Conservation (phyloP, 129 eudicot genomes). For the Solidago caesia region DNA sequence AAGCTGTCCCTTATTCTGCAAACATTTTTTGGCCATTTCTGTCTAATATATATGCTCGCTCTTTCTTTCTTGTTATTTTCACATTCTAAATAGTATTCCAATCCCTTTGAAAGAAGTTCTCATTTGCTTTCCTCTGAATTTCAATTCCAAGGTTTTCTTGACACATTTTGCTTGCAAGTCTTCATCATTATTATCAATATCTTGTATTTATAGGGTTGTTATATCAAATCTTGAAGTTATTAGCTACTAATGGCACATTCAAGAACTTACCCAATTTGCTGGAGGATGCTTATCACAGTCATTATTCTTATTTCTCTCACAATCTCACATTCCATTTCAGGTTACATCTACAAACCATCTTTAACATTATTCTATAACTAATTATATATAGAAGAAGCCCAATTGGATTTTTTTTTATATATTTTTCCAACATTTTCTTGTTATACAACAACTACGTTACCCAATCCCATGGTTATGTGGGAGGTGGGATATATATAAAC, state of each 20-base stretch:
- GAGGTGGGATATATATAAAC: no score
- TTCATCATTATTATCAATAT: constrained; percentile 22
- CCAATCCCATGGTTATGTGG: no score
- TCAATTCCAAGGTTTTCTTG: constrained; percentile 6
- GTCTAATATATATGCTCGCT: constrained; percentile 10
- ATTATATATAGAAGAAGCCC: not conserved
- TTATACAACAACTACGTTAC: no score
- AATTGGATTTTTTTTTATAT: no score
- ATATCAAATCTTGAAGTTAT: constrained; percentile 18
- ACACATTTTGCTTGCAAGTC: constrained; percentile 24
- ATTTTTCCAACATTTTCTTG: no score
- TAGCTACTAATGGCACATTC: constrained; percentile 41
- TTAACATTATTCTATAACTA: not conserved
- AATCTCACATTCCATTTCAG: constrained; percentile 46
- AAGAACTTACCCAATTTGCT: constrained; percentile 34
- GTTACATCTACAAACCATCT: constrained; percentile 29
- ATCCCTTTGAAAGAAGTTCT: not conserved
- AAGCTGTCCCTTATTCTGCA: constrained; percentile 46
- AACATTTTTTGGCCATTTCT: constrained; percentile 34
- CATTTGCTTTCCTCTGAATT: constrained; percentile 6
- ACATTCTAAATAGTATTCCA: constrained; percentile 30
- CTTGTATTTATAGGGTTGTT: constrained; percentile 30
- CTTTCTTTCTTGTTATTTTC: constrained; percentile 25
- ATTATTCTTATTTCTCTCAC: constrained; percentile 42
- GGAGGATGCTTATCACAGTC: constrained; percentile 35